These are phyloP conservation scores for Yamadazyma epiphylla DNA, from an alignment of 1,139 yeast species.

Conservation along the genomic window DNA sequence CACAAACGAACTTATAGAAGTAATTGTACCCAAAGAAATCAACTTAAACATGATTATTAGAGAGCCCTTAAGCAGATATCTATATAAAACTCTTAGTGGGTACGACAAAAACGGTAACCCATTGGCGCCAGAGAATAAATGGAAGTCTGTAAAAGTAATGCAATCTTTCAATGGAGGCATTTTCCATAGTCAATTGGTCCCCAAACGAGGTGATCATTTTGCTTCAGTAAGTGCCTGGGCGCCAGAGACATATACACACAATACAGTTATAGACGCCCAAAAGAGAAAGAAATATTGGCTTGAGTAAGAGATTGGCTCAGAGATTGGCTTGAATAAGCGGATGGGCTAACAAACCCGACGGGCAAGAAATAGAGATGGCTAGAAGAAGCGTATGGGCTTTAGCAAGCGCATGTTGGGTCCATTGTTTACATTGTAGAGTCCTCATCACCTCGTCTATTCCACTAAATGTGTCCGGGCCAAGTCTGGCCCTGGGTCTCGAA, in stretches of 20 bases:
- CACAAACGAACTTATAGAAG: slow-evolving; percentile 25
- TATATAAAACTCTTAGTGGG: slow-evolving; percentile 32
- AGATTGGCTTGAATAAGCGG: no score
- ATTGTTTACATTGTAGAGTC: no score
- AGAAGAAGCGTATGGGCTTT: no score
- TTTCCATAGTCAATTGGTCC: slow-evolving; percentile 23
- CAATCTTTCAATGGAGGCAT: slow-evolving; percentile 25
- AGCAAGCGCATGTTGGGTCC: no score
- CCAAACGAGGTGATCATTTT: slow-evolving; percentile 9
- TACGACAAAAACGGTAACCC: slow-evolving; percentile 35
- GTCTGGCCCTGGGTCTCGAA: no score
- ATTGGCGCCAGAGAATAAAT: slow-evolving; percentile 27
- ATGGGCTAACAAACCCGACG: no score
- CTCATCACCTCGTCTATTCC: neutral
- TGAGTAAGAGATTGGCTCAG: no score
- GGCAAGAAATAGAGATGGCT: no score
- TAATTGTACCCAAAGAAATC: slow-evolving; percentile 28
- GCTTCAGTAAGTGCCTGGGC: slow-evolving; percentile 2
- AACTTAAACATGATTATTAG: slow-evolving; percentile 21
- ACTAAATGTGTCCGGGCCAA: no score
- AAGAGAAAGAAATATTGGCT: slow-evolving; percentile 7
- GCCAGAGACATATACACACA: slow-evolving; percentile 6
- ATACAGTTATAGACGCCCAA: slow-evolving; percentile 4
- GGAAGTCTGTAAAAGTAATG: slow-evolving; percentile 20
- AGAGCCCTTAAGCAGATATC: slow-evolving; percentile 34